A percentile compares a stretch with the other conserved stretches of the same genome.
Evolutionary conservation across 2,329 filamentous ascomycete species (phyloP).

Genomic region (Ascochyta pisi): DNA sequence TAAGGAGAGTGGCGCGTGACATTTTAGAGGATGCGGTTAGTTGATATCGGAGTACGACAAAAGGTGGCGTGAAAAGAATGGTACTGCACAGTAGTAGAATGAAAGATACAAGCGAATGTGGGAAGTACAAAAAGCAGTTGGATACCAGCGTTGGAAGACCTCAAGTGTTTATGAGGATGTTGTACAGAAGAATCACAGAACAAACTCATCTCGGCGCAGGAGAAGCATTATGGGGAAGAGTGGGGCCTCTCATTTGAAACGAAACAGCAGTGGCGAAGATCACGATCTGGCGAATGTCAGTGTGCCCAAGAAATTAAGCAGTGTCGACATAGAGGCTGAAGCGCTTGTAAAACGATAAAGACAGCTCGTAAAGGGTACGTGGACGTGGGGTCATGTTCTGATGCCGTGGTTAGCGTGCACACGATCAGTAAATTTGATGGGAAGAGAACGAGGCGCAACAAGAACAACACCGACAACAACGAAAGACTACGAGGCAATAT

Average conservation of each 20-base stretch:
- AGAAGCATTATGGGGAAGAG: background rate
- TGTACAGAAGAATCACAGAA: background rate
- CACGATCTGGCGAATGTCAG: background rate
- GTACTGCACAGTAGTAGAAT: background rate
- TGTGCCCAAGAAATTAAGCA: background rate
- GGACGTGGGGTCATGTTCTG: background rate
- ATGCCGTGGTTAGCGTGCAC: background rate
- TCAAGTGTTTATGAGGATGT: background rate
- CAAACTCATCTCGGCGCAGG: background rate
- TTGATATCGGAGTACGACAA: background rate
- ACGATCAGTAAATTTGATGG: too few relatives aligned
- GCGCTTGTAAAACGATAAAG: background rate
- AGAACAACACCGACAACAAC: background rate
- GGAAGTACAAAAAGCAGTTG: too few relatives aligned
- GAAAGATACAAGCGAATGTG: background rate
- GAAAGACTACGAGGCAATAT: too few relatives aligned
- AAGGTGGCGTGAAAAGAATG: background rate
- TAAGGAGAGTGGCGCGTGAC: background rate
- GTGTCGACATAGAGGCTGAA: background rate
- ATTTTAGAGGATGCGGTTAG: background rate
- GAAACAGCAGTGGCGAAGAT: background rate
- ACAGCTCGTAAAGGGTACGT: background rate
- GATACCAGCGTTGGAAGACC: background rate
- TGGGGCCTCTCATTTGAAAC: background rate
- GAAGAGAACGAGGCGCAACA: background rate